Base-by-base conservation (phyloP, 352 stramenopile genomes). In the Globisporangium uncinulatum region DNA sequence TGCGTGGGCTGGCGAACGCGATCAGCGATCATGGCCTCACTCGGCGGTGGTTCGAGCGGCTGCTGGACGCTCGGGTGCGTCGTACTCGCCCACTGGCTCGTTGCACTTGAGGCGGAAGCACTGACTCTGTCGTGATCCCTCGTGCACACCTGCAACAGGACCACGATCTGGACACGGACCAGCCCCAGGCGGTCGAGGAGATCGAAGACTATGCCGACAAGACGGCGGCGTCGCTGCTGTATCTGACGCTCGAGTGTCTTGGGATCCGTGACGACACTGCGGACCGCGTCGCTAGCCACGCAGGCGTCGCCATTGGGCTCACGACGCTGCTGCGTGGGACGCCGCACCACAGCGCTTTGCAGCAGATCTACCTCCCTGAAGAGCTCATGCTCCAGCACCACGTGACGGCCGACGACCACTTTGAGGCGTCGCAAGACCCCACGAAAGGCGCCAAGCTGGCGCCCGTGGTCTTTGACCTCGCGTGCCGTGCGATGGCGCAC, bases 11-110 rank as follows among this genome's bases (percentile, higher is more conserved):
- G 47, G 67, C 67, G 11, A 47, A 74, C 8, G 83, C 86, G 9
- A 73, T 97, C 20, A 65, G 87, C 3, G 53, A 81, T 31, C 79
- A 93, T 52, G 59, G 79, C 20, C 76, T 97, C 54, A 97, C 91
- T 11, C 79, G 82, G 4, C 74, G 88, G 39, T 97, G 88, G 89
- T 96, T 97, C 41, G 90, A 97, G 61, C 86, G 91, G 0, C 60
- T 97, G 13, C 66, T 97, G 21, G 88, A 97, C 58, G 89, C 91
- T 31, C 87, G 89, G 24, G 71, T 83, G 63, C 24, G 69, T 60
- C 6, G 1, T 7, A n/a, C 47, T 52, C 14, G 9, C 3, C n/a
- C 29, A 11, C 8, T 31, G n/a, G 17, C 10, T 17, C 41, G 19
- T 46, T 8, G 6, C 41, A 1, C 6, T 8, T 47, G 4, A 0